Conservation (phyloP, 345 rosid genomes). For the Sisymbrium altissimum region DNA sequence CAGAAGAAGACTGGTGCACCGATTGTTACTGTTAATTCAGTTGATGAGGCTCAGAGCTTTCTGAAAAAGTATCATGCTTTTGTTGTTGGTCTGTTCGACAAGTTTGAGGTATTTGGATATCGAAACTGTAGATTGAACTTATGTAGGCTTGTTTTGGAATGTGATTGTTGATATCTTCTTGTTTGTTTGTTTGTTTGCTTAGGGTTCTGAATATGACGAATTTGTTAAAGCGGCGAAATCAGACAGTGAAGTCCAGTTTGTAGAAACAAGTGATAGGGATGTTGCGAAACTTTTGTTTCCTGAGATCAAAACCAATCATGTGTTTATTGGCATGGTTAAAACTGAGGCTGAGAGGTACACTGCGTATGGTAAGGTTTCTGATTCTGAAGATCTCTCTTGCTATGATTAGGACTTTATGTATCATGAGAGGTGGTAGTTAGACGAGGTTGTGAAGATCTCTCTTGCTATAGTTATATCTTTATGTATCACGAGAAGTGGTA, state of each 20-base stretch:
- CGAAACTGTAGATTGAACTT: background rate
- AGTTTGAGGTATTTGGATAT: conserved; percentile 53
- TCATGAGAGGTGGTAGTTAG: too few species aligned
- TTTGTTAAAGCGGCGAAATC: conserved; percentile 65
- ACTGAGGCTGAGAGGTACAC: conserved; percentile 74
- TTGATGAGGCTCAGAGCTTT: conserved; percentile 57
- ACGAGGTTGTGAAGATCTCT: background rate
- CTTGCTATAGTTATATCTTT: background rate
- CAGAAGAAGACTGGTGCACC: conserved; percentile 81
- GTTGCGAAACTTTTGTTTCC: conserved; percentile 65
- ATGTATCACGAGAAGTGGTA: background rate
- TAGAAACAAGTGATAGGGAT: conserved; percentile 37
- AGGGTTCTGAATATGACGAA: conserved; percentile 67
- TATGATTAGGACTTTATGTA: background rate
- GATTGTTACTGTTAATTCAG: conserved; percentile 41
- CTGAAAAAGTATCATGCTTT: conserved; percentile 50
- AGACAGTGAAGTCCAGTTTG: conserved; percentile 72
- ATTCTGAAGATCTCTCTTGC: background rate
- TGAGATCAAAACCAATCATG: conserved; percentile 31
- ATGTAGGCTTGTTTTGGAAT: background rate
- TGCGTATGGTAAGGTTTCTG: conserved; percentile 51
- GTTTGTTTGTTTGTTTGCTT: conserved; percentile 3
- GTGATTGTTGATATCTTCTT: background rate
- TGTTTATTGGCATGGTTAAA: conserved; percentile 73
- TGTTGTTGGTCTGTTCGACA: conserved; percentile 60